Base-by-base conservation (phyloP, 2,329 filamentous ascomycete species). In the Penicillium brasilianum region DNA sequence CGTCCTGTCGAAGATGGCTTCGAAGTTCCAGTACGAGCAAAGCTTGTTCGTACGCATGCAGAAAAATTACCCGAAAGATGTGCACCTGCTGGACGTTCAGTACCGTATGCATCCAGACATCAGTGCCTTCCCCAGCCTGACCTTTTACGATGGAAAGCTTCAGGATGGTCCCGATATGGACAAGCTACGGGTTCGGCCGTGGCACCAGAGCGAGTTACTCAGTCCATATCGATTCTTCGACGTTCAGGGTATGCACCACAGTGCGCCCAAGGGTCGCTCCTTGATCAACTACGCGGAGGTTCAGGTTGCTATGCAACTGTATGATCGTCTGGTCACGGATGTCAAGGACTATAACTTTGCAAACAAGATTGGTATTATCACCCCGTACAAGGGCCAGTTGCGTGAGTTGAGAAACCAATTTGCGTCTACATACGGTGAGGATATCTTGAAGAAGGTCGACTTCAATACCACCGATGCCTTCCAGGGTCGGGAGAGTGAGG, bases 101-200 rank as follows among this genome's bases (percentile, higher is more conserved):
- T 99, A 99, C 76, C 95, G 95, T 78, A 99, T 99, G 96, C 95
- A 99, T 79, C 95, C 96, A 0, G 92, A 95, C 68, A 99, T 99
- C 74, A 97, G 93, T 76, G 77, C 83, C 55, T 99, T 97, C 76
- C 95, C 96, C 1, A 97, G 93, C 76, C 82, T 85, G 68, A 90
- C 93, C 55, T 99, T 99, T 79, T 99, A 99, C 79, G 92, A 98
- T 73, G 88, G 91, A 30, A 87, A 88, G 65, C 86, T 99, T 11
- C 82, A 93, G 65, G 93, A 99, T 76, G 95, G 96, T 25, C 85
- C 85, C 62, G 86, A 90, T 66, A 98, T 98, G 93, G 87, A 85
- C 3, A 82, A 80, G 57, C 82, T 96, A 56, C 90, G 95, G 51
- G 80, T 83, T 61, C 88, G 90, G 74, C 90, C 92, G 2, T 99